Conservation (phyloP, 1,139 yeast species). For the Geotrichum candidum region DNA sequence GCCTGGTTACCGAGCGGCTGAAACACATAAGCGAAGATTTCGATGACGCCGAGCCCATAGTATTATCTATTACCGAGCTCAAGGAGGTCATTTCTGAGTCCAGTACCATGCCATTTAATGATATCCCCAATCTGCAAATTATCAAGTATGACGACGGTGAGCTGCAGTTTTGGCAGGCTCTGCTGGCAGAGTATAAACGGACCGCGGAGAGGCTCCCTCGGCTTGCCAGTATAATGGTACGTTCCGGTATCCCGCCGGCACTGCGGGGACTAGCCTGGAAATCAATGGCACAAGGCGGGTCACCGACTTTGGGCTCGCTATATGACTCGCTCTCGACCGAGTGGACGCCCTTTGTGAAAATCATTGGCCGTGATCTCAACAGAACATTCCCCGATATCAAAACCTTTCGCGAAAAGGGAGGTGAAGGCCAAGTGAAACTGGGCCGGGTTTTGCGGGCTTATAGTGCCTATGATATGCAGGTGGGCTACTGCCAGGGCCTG, state of each 20-base stretch:
- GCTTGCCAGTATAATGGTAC: constrained; percentile 30
- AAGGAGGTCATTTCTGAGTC: constrained; percentile 13
- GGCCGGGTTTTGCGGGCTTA: constrained; percentile 60
- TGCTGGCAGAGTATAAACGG: constrained; percentile 33
- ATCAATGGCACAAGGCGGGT: constrained; percentile 34
- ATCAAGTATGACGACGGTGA: constrained; percentile 26
- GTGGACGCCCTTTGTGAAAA: constrained; percentile 44
- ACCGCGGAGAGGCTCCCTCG: constrained; percentile 32
- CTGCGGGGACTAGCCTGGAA: constrained; percentile 38
- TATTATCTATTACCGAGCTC: constrained; percentile 6
- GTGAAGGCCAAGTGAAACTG: constrained; percentile 42
- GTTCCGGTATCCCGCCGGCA: constrained; percentile 38
- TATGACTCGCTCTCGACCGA: constrained; percentile 40
- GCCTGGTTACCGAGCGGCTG: constrained; percentile 14
- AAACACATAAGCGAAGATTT: constrained; percentile 13
- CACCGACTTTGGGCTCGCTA: constrained; percentile 34
- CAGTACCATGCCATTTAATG: constrained; percentile 22
- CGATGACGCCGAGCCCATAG: constrained; percentile 7
- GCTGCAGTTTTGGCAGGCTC: constrained; percentile 35
- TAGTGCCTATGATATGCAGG: constrained; percentile 60
- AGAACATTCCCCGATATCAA: constrained; percentile 57
- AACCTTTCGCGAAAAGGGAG: constrained; percentile 46
- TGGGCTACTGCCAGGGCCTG: constrained; percentile 69
- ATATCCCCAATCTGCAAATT: constrained; percentile 25
- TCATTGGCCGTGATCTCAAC: constrained; percentile 56